These are phyloP conservation scores for Lentinula sp. DNA, from an alignment of 768 basidiomycete genomes.

Conservation along the genomic window DNA sequence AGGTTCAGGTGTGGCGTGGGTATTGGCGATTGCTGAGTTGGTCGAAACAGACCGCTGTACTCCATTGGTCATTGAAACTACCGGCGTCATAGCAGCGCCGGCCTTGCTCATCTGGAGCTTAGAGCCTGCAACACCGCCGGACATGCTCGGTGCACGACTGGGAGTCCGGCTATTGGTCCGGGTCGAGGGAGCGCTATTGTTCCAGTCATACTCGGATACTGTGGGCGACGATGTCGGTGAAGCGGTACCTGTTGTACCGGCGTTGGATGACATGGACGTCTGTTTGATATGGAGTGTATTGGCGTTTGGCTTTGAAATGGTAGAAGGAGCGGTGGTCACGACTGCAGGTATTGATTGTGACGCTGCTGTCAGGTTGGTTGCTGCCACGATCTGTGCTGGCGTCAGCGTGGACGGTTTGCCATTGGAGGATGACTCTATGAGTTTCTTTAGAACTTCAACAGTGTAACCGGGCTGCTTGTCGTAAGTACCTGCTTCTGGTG, in stretches of 20 bases:
- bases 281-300: not conserved
- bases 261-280: not conserved
- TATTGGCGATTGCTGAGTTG: not conserved
- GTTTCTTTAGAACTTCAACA: constrained; percentile 20
- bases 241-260: not conserved
- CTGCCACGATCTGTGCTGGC: not conserved
- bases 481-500: constrained; percentile 23
- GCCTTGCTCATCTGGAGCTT: constrained; percentile 14
- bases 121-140: constrained; percentile 27
- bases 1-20: constrained; percentile 1
- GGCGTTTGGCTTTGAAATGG: not conserved
- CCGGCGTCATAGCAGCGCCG: not conserved
- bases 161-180: constrained; percentile 37
- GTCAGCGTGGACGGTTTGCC: not conserved
- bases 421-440: not conserved
- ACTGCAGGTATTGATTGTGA: not conserved
- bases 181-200: constrained; percentile 38
- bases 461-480: constrained; percentile 25
- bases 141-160: constrained; percentile 29
- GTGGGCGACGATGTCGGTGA: constrained; percentile 24
- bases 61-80: not conserved
- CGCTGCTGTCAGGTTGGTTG: not conserved
- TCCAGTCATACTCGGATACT: constrained; percentile 39
- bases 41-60: not conserved
- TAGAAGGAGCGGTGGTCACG: not conserved